Percentiles rank a stretch among this genome's conserved stretches.
These are phyloP conservation scores for Bipolaris gigantea DNA, from an alignment of 2,329 filamentous ascomycete species.

Conservation along the genomic window DNA sequence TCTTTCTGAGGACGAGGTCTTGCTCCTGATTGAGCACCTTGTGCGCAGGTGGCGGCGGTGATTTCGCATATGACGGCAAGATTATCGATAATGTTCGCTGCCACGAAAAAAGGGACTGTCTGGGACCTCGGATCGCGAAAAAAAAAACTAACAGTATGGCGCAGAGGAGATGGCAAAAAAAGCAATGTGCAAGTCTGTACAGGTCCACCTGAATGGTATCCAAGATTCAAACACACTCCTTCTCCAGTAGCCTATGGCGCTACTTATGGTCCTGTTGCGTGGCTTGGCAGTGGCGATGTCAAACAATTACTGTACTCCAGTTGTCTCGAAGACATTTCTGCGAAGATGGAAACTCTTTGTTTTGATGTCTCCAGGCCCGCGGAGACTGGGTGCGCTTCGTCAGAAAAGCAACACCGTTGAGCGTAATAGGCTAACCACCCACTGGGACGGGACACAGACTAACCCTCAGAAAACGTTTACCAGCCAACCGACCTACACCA, in stretches of 20 bases:
- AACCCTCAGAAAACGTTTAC: not conserved
- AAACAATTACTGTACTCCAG: no score
- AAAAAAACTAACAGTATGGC: not conserved
- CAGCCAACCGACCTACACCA: conserved; percentile 3
- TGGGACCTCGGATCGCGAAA: not conserved
- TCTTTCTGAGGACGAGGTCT: not conserved
- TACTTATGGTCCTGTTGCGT: not conserved
- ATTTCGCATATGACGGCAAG: not conserved
- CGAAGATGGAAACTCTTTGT: not conserved
- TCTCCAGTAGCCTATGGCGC: not conserved
- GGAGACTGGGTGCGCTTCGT: not conserved
- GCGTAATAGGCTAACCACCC: not conserved
- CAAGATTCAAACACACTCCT: not conserved
- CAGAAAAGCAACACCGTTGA: conserved; percentile 3
- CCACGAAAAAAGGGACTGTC: not conserved
- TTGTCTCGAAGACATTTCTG: not conserved
- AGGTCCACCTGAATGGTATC: not conserved
- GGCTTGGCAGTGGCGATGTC: no score
- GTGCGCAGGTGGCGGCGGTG: not conserved
- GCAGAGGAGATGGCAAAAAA: not conserved
- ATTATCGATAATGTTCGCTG: not conserved
- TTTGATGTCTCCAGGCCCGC: not conserved
- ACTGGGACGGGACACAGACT: not conserved
- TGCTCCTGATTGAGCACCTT: not conserved
- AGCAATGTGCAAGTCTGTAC: not conserved